These are phyloP conservation scores for Monilinia vaccinii-corymbosi DNA, from an alignment of 2,329 filamentous ascomycete species.

Conservation along the genomic window DNA sequence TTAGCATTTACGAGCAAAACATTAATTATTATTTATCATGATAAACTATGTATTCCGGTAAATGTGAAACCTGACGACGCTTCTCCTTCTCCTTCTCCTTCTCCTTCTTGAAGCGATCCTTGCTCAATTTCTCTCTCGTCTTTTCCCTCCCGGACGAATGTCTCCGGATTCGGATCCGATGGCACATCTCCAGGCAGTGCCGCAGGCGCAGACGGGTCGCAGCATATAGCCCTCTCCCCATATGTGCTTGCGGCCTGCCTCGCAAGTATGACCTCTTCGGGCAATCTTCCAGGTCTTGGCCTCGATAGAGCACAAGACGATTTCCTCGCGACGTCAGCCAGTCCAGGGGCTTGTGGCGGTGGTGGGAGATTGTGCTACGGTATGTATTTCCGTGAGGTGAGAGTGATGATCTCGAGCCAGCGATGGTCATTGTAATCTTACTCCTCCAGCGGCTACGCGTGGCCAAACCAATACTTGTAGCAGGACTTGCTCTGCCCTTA, in stretches of 20 bases:
- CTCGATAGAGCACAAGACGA: background rate
- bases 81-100: too few species aligned
- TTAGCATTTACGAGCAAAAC: background rate
- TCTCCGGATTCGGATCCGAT: constrained; percentile 14
- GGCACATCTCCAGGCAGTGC: constrained; percentile 19
- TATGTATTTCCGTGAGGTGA: background rate
- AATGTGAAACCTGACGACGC: background rate
- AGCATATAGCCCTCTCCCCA: constrained; percentile 6
- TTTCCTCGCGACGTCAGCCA: background rate
- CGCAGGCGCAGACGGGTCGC: constrained; percentile 18
- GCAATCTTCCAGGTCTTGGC: background rate
- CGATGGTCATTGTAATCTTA: background rate
- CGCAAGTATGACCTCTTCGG: background rate
- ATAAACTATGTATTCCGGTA: background rate
- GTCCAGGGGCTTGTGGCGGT: background rate
- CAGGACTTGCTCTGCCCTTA: background rate
- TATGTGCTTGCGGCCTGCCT: constrained; percentile 2
- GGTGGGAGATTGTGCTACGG: background rate
- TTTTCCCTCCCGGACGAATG: background rate
- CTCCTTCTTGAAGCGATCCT: background rate
- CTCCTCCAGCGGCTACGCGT: constrained; percentile 4
- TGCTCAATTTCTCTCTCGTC: background rate
- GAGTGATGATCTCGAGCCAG: too few species aligned
- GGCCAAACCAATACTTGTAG: too few species aligned
- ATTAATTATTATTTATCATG: too few species aligned